Percentiles rank a stretch among this genome's conserved stretches.
phyloP scores from a whole-genome alignment of 768 basidiomycete genomes.

The Pisolithus marmoratus region DNA sequence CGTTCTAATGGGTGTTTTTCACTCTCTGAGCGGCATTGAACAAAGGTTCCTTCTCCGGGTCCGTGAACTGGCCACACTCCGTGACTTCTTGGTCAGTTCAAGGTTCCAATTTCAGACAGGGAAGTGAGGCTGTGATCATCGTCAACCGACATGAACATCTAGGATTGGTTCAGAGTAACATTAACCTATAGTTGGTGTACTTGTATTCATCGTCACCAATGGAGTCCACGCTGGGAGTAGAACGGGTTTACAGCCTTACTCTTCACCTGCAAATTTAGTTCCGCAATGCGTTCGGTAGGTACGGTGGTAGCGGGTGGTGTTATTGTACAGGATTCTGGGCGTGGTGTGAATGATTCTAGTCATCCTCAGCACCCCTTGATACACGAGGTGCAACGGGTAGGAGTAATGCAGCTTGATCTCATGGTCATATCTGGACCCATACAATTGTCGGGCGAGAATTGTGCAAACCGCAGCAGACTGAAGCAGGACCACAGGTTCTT shows the following conservation, averaged over 20 bases:
- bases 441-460: too few relatives aligned
- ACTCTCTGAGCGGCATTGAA: conserved; percentile 62
- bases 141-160: background rate
- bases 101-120: conserved; percentile 60
- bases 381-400: background rate
- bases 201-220: conserved; percentile 47
- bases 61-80: conserved; percentile 65
- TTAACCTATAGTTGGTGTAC: conserved; percentile 56
- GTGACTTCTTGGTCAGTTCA: conserved; percentile 51
- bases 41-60: conserved; percentile 61
- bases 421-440: too few relatives aligned
- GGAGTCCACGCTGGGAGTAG: conserved; percentile 54
- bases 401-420: too few relatives aligned
- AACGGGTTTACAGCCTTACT: conserved; percentile 50
- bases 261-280: conserved; percentile 21
- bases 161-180: background rate
- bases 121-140: conserved; percentile 48
- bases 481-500: too few relatives aligned
- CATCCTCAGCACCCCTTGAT: background rate
- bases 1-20: conserved; percentile 66
- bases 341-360: background rate
- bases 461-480: too few relatives aligned
- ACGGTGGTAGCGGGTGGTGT: conserved; percentile 43
- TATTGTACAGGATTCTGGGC: conserved; percentile 27
- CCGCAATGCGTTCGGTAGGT: conserved; percentile 14